A percentile compares a stretch with the other conserved stretches of the same genome.
Evolutionary conservation across 2,329 filamentous ascomycete species (phyloP).

Genomic region (Mariannaea sp.): DNA sequence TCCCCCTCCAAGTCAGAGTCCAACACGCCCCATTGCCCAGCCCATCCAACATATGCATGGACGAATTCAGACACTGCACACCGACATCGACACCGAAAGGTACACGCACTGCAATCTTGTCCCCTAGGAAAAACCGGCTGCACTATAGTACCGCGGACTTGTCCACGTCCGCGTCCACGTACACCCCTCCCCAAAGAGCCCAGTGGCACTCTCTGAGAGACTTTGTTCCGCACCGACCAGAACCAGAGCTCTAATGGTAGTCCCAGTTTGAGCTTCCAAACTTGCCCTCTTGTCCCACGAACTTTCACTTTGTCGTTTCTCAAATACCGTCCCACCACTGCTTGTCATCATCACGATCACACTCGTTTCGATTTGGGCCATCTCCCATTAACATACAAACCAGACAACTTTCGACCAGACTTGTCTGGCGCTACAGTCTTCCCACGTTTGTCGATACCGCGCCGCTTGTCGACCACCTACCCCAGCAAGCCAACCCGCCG

Average conservation of each 20-base stretch:
- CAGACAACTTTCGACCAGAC: slow-evolving; percentile 1
- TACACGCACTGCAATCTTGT: slow-evolving; percentile 11
- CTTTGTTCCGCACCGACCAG: slow-evolving; percentile 34
- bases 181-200: slow-evolving; percentile 3
- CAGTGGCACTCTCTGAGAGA: slow-evolving; percentile 3
- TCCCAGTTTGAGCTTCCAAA: slow-evolving; percentile 24
- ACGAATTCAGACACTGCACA: slow-evolving; percentile 3
- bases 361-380: slow-evolving; percentile 28
- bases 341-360: slow-evolving; percentile 28
- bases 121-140: slow-evolving; percentile 1
- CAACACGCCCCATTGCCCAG: slow-evolving; percentile 9
- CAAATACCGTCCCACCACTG: slow-evolving; percentile 42
- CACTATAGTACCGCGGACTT: neutral
- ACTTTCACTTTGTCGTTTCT: slow-evolving; percentile 34
- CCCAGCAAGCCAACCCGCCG: slow-evolving; percentile 35
- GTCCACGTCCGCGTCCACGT: neutral
- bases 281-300: slow-evolving; percentile 27
- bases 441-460: slow-evolving; percentile 32
- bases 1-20: slow-evolving; percentile 7
- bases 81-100: slow-evolving; percentile 3
- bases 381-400: slow-evolving; percentile 21
- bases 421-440: slow-evolving; percentile 17
- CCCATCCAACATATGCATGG: neutral
- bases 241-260: slow-evolving; percentile 15
- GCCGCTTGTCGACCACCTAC: slow-evolving; percentile 25